Evolutionary conservation across 2,329 filamentous ascomycete species (phyloP).

Genomic region (Aspergillus tubingensis): DNA sequence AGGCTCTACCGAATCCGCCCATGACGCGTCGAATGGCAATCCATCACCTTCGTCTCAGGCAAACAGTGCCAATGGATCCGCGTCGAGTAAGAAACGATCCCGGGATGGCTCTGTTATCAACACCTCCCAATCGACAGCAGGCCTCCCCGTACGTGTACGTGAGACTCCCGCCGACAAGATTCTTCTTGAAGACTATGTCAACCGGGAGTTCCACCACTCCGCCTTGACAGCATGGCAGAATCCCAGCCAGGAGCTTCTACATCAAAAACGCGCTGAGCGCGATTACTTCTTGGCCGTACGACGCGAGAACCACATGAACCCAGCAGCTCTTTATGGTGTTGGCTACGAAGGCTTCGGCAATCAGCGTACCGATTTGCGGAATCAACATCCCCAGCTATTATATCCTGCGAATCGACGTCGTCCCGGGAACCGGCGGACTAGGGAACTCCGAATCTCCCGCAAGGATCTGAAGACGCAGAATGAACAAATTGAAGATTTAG

Average conservation of each 20-base stretch:
- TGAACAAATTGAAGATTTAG: slow-evolving; percentile 86
- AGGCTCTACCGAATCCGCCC: slow-evolving; percentile 29
- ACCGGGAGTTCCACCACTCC: slow-evolving; percentile 63
- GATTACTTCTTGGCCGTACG: slow-evolving; percentile 69
- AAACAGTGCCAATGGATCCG: slow-evolving; percentile 51
- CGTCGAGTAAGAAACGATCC: slow-evolving; percentile 59
- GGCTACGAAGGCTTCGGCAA: slow-evolving; percentile 92
- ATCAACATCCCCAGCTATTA: slow-evolving; percentile 67
- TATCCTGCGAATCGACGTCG: slow-evolving; percentile 78
- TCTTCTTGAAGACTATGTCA: slow-evolving; percentile 64
- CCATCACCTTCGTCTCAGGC: slow-evolving; percentile 28
- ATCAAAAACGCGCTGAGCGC: slow-evolving; percentile 66
- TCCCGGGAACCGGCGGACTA: slow-evolving; percentile 74
- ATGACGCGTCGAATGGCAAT: slow-evolving; percentile 33
- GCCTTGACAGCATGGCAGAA: slow-evolving; percentile 56
- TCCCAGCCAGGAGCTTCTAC: slow-evolving; percentile 59
- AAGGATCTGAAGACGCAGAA: slow-evolving; percentile 83
- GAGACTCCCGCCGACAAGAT: slow-evolving; percentile 51
- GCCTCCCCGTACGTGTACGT: slow-evolving; percentile 38
- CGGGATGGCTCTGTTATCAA: slow-evolving; percentile 59
- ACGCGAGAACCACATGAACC: slow-evolving; percentile 59
- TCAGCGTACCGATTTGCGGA: slow-evolving; percentile 72
- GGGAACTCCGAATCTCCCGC: slow-evolving; percentile 70
- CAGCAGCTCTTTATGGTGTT: slow-evolving; percentile 62
- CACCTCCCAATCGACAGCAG: slow-evolving; percentile 36